phyloP scores from a whole-genome alignment of 2,329 filamentous ascomycete genomes.

The Calonectria henricotiae region DNA sequence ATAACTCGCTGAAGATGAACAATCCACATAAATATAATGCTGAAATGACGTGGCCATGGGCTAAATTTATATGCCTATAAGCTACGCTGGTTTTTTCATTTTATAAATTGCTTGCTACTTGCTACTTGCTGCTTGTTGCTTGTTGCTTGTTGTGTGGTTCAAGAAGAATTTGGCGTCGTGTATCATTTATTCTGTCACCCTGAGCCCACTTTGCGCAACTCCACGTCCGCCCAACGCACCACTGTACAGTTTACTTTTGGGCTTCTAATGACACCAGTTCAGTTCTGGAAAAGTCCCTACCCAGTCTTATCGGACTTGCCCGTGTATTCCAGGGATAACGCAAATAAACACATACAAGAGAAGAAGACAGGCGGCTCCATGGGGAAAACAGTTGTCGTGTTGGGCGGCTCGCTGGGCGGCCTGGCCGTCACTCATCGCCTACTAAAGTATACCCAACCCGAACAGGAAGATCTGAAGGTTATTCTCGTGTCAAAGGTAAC shows the following conservation, averaged over 20 bases:
- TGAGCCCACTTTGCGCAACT: slow-evolving; percentile 24
- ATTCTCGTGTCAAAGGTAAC: slow-evolving; percentile 71
- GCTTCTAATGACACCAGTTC: slow-evolving; percentile 3
- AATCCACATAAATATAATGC: no score
- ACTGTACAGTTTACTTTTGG: slow-evolving; percentile 11
- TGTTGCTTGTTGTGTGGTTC: no score
- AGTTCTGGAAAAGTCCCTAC: background rate
- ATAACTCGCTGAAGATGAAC: no score
- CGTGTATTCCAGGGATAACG: background rate
- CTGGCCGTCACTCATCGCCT: slow-evolving; percentile 70
- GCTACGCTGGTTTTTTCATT: no score
- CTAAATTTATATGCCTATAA: no score
- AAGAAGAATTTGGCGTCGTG: no score
- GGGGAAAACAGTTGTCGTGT: slow-evolving; percentile 69
- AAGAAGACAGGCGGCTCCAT: slow-evolving; percentile 52
- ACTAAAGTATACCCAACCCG: slow-evolving; percentile 67
- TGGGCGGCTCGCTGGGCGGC: slow-evolving; percentile 71
- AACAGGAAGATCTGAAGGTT: slow-evolving; percentile 67
- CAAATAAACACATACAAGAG: background rate
- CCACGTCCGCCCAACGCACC: slow-evolving; percentile 24
- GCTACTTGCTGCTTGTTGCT: no score
- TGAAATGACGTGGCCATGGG: no score
- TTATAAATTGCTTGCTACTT: no score
- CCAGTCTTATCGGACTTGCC: background rate
- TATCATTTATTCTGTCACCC: no score